These are phyloP conservation scores for Botryotinia globosa DNA, from an alignment of 2,329 filamentous ascomycete species.

Conservation along the genomic window DNA sequence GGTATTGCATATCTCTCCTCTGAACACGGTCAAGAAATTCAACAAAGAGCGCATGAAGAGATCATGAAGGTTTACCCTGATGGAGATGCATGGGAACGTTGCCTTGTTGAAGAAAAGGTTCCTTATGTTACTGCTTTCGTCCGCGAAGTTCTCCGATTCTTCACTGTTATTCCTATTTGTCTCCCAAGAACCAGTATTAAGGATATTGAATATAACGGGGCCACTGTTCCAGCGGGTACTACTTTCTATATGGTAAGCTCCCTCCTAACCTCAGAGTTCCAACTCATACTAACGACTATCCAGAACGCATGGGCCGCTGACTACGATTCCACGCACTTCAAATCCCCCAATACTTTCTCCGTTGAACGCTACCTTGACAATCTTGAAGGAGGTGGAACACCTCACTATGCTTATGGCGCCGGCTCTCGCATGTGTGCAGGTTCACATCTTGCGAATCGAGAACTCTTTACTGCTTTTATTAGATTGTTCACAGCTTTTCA, in stretches of 20 bases:
- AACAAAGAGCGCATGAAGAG: slow-evolving; percentile 65
- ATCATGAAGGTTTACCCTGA: slow-evolving; percentile 70
- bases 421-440: slow-evolving; percentile 63
- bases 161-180: slow-evolving; percentile 76
- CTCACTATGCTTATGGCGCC: slow-evolving; percentile 61
- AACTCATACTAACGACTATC: slow-evolving; percentile 25
- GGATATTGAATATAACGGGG: slow-evolving; percentile 66
- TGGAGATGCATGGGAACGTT: slow-evolving; percentile 73
- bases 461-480: slow-evolving; percentile 59
- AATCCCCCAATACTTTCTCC: slow-evolving; percentile 59
- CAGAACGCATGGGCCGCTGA: slow-evolving; percentile 72
- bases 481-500: slow-evolving; percentile 58
- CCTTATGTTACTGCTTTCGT: slow-evolving; percentile 75
- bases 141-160: slow-evolving; percentile 76
- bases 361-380: slow-evolving; percentile 67
- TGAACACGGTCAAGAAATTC: slow-evolving; percentile 64
- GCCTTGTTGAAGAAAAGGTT: slow-evolving; percentile 70
- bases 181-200: slow-evolving; percentile 70
- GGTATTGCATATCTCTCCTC: slow-evolving; percentile 73
- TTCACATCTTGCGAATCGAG: slow-evolving; percentile 60
- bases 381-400: slow-evolving; percentile 50
- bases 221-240: slow-evolving; percentile 68
- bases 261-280: background rate
- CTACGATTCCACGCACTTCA: slow-evolving; percentile 68
- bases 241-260: slow-evolving; percentile 51